Evolutionary conservation across 768 basidiomycete species (phyloP).

Genomic region (Baorangia bicolor): DNA sequence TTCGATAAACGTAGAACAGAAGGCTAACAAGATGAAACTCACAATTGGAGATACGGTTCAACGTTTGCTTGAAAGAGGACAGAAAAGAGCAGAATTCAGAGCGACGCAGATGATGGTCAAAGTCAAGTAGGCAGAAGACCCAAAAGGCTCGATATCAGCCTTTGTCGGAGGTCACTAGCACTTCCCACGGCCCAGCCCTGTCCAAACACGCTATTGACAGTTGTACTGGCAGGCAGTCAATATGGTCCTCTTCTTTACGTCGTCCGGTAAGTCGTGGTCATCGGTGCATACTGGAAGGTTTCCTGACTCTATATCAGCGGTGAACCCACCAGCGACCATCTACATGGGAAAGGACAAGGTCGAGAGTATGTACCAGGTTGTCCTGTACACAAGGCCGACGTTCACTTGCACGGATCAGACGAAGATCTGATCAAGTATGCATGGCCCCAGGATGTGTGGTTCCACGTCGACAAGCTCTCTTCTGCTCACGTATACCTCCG

Average conservation of each 20-base stretch:
- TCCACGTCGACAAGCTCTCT: constrained; percentile 97
- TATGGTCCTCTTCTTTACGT: constrained; percentile 65
- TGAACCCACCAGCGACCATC: constrained; percentile 63
- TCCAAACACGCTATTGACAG: background rate
- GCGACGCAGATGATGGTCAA: constrained; percentile 2
- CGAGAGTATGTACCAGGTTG: constrained; percentile 61
- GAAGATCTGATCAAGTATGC: constrained; percentile 94
- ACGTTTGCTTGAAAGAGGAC: background rate
- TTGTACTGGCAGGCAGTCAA: too few species aligned
- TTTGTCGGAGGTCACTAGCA: background rate
- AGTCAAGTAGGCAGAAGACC: background rate
- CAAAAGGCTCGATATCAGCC: background rate
- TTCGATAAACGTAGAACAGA: background rate
- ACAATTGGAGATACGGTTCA: background rate
- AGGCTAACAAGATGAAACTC: background rate
- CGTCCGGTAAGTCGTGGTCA: constrained; percentile 39
- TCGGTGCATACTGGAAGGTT: accelerated
- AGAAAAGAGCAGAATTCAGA: background rate
- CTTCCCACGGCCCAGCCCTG: constrained; percentile 1
- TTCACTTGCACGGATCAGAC: constrained; percentile 52
- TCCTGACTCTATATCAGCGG: constrained; percentile 37
- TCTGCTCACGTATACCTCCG: constrained; percentile 98
- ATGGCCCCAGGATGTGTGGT: constrained; percentile 87
- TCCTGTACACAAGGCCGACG: background rate
- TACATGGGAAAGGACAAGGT: constrained; percentile 99